phyloP scores from a whole-genome alignment of 768 basidiomycete species.

The Pholiota microspora region DNA sequence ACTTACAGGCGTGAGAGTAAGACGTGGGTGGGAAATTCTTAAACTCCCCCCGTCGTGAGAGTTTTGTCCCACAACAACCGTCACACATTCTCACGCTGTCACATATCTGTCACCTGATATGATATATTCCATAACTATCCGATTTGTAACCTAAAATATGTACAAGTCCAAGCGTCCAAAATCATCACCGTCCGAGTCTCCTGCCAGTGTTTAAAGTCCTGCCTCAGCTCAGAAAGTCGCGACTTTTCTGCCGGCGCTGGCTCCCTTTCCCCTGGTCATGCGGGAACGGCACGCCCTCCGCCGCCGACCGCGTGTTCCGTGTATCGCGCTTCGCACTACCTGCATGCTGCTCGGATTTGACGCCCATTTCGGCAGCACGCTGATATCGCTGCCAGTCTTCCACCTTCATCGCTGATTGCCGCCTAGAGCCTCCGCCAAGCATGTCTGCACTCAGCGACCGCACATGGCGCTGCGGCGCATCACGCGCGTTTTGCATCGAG shows the following conservation, averaged over 20 bases:
- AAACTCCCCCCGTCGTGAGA: conserved; percentile 27
- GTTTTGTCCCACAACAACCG: conserved; percentile 22
- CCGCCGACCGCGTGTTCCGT: conserved; percentile 23
- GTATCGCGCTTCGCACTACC: conserved; percentile 31
- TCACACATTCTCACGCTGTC: conserved; percentile 27
- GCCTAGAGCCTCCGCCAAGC: conserved; percentile 51
- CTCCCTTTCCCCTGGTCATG: conserved; percentile 27
- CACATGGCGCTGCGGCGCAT: conserved; percentile 38
- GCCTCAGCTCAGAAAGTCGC: conserved; percentile 33
- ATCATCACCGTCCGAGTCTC: conserved; percentile 4
- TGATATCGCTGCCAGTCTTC: conserved; percentile 85
- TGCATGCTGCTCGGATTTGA: conserved; percentile 10
- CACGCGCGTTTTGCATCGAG: conserved; percentile 18
- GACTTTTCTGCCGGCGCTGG: conserved; percentile 28
- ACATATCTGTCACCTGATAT: conserved; percentile 20
- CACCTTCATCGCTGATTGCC: conserved; percentile 75
- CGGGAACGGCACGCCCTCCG: conserved; percentile 57
- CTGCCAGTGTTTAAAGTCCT: conserved; percentile 10
- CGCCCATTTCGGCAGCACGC: conserved; percentile 33
- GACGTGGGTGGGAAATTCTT: conserved; percentile 36
- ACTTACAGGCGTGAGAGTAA: conserved; percentile 48
- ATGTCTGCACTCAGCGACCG: conserved; percentile 64
- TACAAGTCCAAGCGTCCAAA: conserved; percentile 11
- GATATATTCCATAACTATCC: conserved; percentile 2
- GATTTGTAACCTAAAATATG: conserved; percentile 5